Evolutionary conservation across 2,329 filamentous ascomycete species (phyloP).

Genomic region (Pyrenophora teres): DNA sequence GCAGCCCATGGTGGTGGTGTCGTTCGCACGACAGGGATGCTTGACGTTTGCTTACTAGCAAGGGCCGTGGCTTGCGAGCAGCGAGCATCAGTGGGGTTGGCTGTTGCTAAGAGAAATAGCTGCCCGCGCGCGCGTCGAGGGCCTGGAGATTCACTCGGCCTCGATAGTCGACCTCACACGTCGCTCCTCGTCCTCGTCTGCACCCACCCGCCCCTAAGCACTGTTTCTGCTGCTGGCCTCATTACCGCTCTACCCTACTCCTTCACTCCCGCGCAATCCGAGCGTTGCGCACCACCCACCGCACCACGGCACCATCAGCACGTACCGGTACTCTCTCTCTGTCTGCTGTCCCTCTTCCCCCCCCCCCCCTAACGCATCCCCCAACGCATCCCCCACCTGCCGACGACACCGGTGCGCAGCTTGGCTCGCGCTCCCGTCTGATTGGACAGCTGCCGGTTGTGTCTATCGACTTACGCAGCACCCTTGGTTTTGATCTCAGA

Average conservation of each 20-base stretch:
- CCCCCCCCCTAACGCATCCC: neutral
- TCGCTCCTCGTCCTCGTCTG: too few relatives aligned
- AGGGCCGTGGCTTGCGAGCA: slow-evolving; percentile 22
- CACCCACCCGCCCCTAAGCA: slow-evolving; percentile 12
- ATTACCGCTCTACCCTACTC: slow-evolving; percentile 10
- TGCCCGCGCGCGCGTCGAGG: slow-evolving; percentile 19
- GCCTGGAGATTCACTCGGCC: slow-evolving; percentile 11
- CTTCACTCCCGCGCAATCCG: slow-evolving; percentile 1
- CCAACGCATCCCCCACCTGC: slow-evolving; percentile 18
- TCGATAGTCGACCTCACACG: too few relatives aligned
- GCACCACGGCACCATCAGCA: neutral
- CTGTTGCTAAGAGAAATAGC: slow-evolving; percentile 36
- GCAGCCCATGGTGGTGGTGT: slow-evolving; percentile 28
- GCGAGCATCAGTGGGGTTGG: slow-evolving; percentile 29
- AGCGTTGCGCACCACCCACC: neutral
- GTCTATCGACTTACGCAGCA: slow-evolving; percentile 11
- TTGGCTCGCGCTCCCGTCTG: slow-evolving; percentile 12
- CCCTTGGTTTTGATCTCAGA: slow-evolving; percentile 13
- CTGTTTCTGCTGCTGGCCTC: too few relatives aligned
- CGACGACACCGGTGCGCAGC: slow-evolving; percentile 13
- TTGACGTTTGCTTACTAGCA: slow-evolving; percentile 24
- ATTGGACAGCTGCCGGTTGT: slow-evolving; percentile 16
- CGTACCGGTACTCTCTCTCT: too few relatives aligned
- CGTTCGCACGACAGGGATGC: slow-evolving; percentile 30
- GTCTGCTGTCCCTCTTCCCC: neutral